Conservation (phyloP, 371 early-diverging fungal genomes). For the Mucor racemosus region DNA sequence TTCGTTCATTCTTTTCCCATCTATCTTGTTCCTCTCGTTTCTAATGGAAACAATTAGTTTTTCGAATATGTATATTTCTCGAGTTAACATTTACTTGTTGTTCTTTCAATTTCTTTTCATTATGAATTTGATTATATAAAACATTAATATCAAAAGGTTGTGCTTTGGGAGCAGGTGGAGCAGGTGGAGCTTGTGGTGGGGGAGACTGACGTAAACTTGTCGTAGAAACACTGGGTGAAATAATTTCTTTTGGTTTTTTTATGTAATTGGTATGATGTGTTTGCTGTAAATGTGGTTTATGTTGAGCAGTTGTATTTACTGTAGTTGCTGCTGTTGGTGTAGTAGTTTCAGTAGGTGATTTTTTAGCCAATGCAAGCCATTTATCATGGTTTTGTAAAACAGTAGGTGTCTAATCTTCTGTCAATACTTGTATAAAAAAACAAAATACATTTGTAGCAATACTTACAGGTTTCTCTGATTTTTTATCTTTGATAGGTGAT, state of each 20-base stretch:
- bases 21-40: constrained; percentile 32
- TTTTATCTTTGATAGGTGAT: constrained; percentile 16
- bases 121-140: constrained; percentile 32
- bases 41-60: background rate
- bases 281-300: background rate
- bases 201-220: background rate
- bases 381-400: constrained; percentile 39
- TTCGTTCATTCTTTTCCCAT: constrained; percentile 21
- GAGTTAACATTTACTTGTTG: constrained; percentile 30
- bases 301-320: background rate
- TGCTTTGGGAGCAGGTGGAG: constrained; percentile 11
- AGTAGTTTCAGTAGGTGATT: constrained; percentile 8
- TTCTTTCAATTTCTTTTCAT: constrained; percentile 35
- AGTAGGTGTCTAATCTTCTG: constrained; percentile 18
- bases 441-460: background rate
- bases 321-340: constrained; percentile 11
- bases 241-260: constrained; percentile 2
- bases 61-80: no score
- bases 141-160: constrained; percentile 35
- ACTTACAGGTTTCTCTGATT: constrained; percentile 8
- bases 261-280: background rate
- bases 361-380: constrained; percentile 37
- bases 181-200: constrained; percentile 4
- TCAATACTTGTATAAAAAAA: background rate
- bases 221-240: background rate